A percentile compares a stretch with the other conserved stretches of the same genome.
Conservation (phyloP, 345 rosid genomes). For the Linum tenue region DNA sequence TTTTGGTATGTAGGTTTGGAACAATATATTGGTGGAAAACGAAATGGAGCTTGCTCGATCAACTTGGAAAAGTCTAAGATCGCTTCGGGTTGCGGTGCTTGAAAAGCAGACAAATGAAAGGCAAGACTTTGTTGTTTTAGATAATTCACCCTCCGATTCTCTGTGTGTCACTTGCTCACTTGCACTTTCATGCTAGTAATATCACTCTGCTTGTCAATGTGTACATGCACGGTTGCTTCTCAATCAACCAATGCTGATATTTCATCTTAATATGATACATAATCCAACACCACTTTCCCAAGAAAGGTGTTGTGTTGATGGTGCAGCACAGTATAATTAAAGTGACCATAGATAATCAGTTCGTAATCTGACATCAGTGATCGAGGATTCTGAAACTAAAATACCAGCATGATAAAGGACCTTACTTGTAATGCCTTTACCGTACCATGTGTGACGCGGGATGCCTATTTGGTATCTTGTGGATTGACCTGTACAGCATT, state of each 20-base stretch:
- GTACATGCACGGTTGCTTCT: not conserved
- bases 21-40: constrained; percentile 48
- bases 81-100: constrained; percentile 64
- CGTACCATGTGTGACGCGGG: too few species aligned
- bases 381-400: not conserved
- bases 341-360: not conserved
- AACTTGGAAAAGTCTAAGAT: constrained; percentile 57
- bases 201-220: not conserved
- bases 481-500: not conserved
- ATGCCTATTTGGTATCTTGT: not conserved
- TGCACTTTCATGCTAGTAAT: not conserved
- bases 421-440: not conserved
- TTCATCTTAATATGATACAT: not conserved
- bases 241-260: not conserved
- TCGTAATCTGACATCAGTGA: not conserved
- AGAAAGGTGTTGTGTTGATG: too few species aligned
- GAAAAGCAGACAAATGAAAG: constrained; percentile 73
- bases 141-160: not conserved
- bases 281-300: not conserved
- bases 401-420: not conserved
- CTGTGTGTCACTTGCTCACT: not conserved
- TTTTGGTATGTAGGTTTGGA: constrained; percentile 43
- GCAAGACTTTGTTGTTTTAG: constrained; percentile 18
- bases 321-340: too few species aligned
- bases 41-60: constrained; percentile 78